Evolutionary conservation across 2,329 filamentous ascomycete species (phyloP), one percentile per base, ranked within the genome.

Genomic region (Talaromyces sp.): DNA sequence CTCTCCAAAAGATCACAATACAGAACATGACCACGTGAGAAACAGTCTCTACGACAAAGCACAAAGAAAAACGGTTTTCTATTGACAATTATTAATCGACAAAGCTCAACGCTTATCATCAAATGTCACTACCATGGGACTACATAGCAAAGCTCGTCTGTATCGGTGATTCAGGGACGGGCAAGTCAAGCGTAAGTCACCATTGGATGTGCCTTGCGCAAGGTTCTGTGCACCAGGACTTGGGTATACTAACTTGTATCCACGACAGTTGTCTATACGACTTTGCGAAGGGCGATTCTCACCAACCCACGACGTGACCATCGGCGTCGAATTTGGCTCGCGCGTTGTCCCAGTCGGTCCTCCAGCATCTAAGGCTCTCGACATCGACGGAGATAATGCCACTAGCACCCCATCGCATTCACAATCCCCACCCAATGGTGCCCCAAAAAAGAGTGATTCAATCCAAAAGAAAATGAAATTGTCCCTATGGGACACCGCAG

Each of bases 61-160:
- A 37, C 17, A 4, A 4, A n/a, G 10, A 3, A 22, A 22, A 35
- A 33, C 2, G 8, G n/a, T 11, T 54, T 10, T 2, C 5, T 25
- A 54, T 54, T 15, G 11, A 33, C 22, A 8, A 7, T 17, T 25
- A 5, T 15, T 17, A 49, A 2, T 49, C 13, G 22, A n/a, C 4
- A 54, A 13, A 4, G 22, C 50, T 22, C n/a, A 19, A 22, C 17
- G 3, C 2, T 27, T 1, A 3, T 19, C 22, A 10, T 59, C 37
- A 27, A 58, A 80, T 80, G 78, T 80, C 78, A 75, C 76, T 78
- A 73, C 90, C 92, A 79, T 98, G 94, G 94, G 93, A 98, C 83
- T 98, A 96, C 83, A 99, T 98, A 77, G 93, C 94, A 79, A 99
- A 99, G 81, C 91, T 99, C 73, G 94, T 98, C 75, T 96, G 92